Evolutionary conservation across 179 eudicot species (phyloP).

Genomic region (Amaranthus tricolor): DNA sequence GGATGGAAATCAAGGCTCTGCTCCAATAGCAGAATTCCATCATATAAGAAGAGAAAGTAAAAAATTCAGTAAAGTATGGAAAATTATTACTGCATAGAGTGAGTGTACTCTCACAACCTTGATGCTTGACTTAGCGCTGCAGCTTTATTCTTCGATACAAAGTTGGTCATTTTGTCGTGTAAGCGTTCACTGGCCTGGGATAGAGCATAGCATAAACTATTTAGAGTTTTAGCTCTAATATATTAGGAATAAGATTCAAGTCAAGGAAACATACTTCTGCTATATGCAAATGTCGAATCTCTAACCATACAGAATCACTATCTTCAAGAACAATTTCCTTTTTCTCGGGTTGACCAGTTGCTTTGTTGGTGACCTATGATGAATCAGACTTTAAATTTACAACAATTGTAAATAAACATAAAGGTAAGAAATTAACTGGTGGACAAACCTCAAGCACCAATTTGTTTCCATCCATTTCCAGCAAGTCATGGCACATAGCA

Average conservation of each 20-base stretch:
- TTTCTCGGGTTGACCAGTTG: slow-evolving; percentile 72
- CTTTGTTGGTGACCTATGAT: slow-evolving; percentile 64
- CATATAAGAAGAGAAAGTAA: background rate
- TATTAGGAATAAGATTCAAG: slow-evolving; percentile 2
- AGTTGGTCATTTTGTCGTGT: slow-evolving; percentile 80
- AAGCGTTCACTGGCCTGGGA: slow-evolving; percentile 93
- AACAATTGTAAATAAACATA: slow-evolving; percentile 10
- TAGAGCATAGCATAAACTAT: slow-evolving; percentile 18
- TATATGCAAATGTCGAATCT: slow-evolving; percentile 84
- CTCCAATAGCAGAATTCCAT: slow-evolving; percentile 5
- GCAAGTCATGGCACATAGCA: slow-evolving; percentile 97
- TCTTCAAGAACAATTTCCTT: slow-evolving; percentile 84
- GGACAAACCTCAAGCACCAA: slow-evolving; percentile 69
- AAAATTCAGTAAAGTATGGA: background rate
- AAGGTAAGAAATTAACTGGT: background rate
- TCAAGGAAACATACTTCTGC: slow-evolving; percentile 69
- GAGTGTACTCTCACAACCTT: slow-evolving; percentile 33
- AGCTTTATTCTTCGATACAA: slow-evolving; percentile 88
- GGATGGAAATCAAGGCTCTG: background rate
- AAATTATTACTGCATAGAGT: slow-evolving; percentile 18
- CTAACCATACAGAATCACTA: slow-evolving; percentile 92
- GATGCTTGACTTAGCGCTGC: slow-evolving; percentile 68
- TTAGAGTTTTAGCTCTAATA: background rate
- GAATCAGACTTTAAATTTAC: slow-evolving; percentile 11
- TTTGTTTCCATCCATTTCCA: slow-evolving; percentile 95